phyloP scores from a whole-genome alignment of 73 alveolate genomes.

The Paramecium octaurelia region DNA sequence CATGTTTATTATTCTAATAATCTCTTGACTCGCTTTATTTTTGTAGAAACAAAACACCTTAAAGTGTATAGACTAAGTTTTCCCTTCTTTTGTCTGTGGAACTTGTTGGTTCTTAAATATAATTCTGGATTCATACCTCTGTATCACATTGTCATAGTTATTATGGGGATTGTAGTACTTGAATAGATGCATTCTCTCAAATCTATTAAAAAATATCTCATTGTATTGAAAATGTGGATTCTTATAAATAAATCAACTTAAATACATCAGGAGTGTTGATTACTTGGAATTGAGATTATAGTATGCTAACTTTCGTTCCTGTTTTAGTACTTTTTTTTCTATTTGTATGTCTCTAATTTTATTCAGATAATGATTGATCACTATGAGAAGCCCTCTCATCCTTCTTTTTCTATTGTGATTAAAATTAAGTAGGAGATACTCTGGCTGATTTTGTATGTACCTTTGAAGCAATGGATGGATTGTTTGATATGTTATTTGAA shows the following conservation, averaged over 20 bases:
- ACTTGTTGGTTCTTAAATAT: not conserved
- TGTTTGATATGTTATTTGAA: not conserved
- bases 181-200: conserved; percentile 34
- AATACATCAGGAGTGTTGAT: conserved; percentile 21
- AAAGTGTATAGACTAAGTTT: not conserved
- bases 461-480: not conserved
- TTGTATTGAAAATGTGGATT: not conserved
- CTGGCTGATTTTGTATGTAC: conserved; percentile 25
- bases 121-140: not conserved
- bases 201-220: not conserved
- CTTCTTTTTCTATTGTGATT: not conserved
- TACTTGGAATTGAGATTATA: conserved; percentile 5
- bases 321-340: conserved; percentile 44
- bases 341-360: not conserved
- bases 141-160: conserved; percentile 5
- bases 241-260: not conserved
- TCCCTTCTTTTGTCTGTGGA: not conserved
- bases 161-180: not conserved
- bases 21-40: not conserved
- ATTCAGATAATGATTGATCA: conserved; percentile 25
- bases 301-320: conserved; percentile 44
- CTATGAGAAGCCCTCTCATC: not conserved
- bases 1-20: not conserved
- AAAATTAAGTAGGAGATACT: conserved; percentile 21
- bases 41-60: not conserved